phyloP scores from a whole-genome alignment of 2,329 filamentous ascomycete genomes.

The Juglanconis oblonga region DNA sequence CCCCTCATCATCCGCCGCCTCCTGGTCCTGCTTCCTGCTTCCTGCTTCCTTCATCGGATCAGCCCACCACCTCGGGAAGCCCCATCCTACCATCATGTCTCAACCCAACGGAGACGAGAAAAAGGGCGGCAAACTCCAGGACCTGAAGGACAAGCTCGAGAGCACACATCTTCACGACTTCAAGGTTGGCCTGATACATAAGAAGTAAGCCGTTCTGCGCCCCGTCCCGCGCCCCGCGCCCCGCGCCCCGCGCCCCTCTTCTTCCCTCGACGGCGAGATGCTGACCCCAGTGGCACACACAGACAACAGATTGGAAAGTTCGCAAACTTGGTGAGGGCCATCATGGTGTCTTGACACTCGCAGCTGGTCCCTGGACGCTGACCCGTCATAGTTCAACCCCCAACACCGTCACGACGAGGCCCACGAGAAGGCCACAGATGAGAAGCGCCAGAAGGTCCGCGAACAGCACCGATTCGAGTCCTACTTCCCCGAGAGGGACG shows the following conservation, averaged over 20 bases:
- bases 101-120: neutral
- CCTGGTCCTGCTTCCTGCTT: no score
- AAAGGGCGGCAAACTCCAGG: neutral
- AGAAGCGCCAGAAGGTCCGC: conserved; percentile 69
- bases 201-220: conserved; percentile 55
- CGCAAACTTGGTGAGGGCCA: conserved; percentile 52
- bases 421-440: conserved; percentile 81
- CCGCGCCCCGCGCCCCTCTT: no score
- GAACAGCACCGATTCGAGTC: conserved; percentile 82
- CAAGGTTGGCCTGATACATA: conserved; percentile 55
- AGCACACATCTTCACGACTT: conserved; percentile 53
- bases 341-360: neutral
- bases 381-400: conserved; percentile 61
- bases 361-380: neutral
- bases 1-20: no score
- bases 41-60: no score
- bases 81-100: conserved; percentile 8
- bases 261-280: neutral
- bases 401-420: conserved; percentile 93
- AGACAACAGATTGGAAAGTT: conserved; percentile 62
- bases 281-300: conserved; percentile 1
- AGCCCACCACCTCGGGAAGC: no score
- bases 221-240: no score
- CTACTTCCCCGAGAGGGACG: conserved; percentile 82
- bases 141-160: conserved; percentile 39